Conservation (phyloP, 2,329 filamentous ascomycete species). For the Aspergillus nomiae region DNA sequence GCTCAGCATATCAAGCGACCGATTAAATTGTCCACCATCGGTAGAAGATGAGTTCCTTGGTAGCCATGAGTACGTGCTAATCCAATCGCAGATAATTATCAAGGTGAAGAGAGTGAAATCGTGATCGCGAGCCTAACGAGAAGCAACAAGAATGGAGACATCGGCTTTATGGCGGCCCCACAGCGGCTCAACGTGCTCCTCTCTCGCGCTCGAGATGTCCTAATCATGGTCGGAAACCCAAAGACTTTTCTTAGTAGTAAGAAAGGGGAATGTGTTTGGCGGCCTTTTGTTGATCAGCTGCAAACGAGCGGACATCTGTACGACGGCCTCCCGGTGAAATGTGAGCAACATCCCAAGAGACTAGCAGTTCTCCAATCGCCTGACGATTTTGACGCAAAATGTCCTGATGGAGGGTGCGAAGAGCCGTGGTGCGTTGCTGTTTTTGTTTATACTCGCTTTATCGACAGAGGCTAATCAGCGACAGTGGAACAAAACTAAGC, state of each 20-base stretch:
- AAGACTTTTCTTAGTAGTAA: slow-evolving; percentile 64
- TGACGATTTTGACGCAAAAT: slow-evolving; percentile 62
- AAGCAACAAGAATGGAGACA: slow-evolving; percentile 64
- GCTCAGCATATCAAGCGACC: too few relatives aligned
- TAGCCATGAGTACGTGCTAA: too few relatives aligned
- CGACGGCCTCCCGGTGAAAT: slow-evolving; percentile 63
- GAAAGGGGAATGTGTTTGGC: slow-evolving; percentile 62
- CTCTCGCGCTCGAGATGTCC: slow-evolving; percentile 64
- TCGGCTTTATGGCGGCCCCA: slow-evolving; percentile 69
- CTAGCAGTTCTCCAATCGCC: slow-evolving; percentile 50
- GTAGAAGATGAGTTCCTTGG: too few relatives aligned
- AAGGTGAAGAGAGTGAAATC: slow-evolving; percentile 75
- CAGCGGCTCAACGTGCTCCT: slow-evolving; percentile 71
- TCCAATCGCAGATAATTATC: slow-evolving; percentile 74
- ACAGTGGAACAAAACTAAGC: too few relatives aligned
- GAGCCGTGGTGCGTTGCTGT: too few relatives aligned
- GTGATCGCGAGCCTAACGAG: slow-evolving; percentile 69
- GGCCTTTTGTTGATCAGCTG: slow-evolving; percentile 58
- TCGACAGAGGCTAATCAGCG: too few relatives aligned
- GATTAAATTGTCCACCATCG: too few relatives aligned
- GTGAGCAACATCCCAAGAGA: slow-evolving; percentile 61
- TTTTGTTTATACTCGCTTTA: too few relatives aligned
- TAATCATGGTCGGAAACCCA: slow-evolving; percentile 72
- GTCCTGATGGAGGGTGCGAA: slow-evolving; percentile 75
- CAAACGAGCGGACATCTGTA: slow-evolving; percentile 56